A percentile compares a stretch with the other conserved stretches of the same genome.
Evolutionary conservation across 768 basidiomycete genomes (phyloP).

Genomic region (Neoboletus subvelutipes): DNA sequence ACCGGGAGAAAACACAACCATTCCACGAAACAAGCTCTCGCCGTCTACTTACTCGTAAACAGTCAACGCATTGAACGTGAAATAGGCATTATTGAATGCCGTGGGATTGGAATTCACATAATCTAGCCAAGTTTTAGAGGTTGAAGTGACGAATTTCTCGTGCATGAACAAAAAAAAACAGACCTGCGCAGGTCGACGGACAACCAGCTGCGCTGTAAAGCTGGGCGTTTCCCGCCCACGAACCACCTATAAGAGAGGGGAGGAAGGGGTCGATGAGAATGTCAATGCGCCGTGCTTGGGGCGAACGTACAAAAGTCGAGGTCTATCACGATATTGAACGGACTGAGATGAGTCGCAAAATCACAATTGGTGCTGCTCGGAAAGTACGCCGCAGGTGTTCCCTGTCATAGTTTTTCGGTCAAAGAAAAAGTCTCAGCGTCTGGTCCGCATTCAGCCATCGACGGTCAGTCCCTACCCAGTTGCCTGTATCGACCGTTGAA

Average conservation of each 20-base stretch:
- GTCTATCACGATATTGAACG: constrained; percentile 67
- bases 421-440: background rate
- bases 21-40: background rate
- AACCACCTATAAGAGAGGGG: constrained; percentile 17
- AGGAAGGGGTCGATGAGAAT: background rate
- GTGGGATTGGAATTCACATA: constrained; percentile 38
- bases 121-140: constrained; percentile 16
- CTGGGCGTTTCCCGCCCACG: constrained; percentile 27
- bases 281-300: background rate
- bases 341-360: constrained; percentile 50
- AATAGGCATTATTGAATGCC: constrained; percentile 42
- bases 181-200: constrained; percentile 29
- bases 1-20: background rate
- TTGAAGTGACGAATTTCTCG: background rate
- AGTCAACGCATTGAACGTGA: constrained; percentile 37
- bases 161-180: constrained; percentile 5
- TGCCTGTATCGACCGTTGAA: constrained; percentile 14
- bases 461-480: constrained; percentile 22
- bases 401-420: constrained; percentile 34
- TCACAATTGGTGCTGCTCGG: constrained; percentile 55
- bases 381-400: constrained; percentile 60
- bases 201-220: constrained; percentile 24
- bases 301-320: constrained; percentile 27
- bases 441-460: background rate
- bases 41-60: constrained; percentile 35